Conservation (phyloP, 129 eudicot species). For the Tanacetum coccineum region DNA sequence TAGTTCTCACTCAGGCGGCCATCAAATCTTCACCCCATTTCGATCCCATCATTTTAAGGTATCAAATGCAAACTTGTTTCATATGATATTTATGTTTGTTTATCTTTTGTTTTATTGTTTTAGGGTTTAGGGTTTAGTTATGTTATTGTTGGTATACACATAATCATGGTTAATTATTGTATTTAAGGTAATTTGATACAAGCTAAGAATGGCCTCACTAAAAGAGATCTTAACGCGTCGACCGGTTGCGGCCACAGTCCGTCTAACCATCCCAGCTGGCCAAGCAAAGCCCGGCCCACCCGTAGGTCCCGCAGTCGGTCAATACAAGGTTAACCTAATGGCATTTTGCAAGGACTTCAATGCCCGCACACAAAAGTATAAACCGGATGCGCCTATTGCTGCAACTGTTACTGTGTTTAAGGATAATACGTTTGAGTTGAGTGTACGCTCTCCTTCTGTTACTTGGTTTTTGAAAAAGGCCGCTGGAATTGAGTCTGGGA, state of each 20-base stretch:
- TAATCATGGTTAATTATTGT: no score
- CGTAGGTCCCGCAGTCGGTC: slow-evolving; percentile 80
- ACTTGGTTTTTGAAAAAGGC: slow-evolving; percentile 84
- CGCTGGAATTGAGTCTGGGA: slow-evolving; percentile 66
- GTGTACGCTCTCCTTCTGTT: slow-evolving; percentile 63
- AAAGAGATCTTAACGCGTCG: slow-evolving; percentile 66
- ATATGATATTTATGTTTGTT: no score
- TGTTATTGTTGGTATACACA: no score
- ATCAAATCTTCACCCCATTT: no score
- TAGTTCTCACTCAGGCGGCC: no score
- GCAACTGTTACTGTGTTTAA: slow-evolving; percentile 65
- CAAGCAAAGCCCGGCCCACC: slow-evolving; percentile 78
- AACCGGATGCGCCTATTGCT: slow-evolving; percentile 73
- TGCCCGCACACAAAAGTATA: slow-evolving; percentile 75
- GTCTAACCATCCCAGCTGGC: slow-evolving; percentile 76
- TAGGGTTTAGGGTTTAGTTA: no score
- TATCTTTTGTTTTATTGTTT: no score
- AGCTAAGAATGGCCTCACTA: slow-evolving; percentile 48
- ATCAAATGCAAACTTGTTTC: no score
- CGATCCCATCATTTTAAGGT: no score
- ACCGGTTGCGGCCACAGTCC: slow-evolving; percentile 79
- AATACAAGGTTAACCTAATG: slow-evolving; percentile 70
- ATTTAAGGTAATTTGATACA: slow-evolving; percentile 8
- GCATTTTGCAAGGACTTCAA: slow-evolving; percentile 93
- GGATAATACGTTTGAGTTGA: slow-evolving; percentile 76